Conservation (phyloP, 1,284 basidiomycete species). For the Cryptococcus sp. region DNA sequence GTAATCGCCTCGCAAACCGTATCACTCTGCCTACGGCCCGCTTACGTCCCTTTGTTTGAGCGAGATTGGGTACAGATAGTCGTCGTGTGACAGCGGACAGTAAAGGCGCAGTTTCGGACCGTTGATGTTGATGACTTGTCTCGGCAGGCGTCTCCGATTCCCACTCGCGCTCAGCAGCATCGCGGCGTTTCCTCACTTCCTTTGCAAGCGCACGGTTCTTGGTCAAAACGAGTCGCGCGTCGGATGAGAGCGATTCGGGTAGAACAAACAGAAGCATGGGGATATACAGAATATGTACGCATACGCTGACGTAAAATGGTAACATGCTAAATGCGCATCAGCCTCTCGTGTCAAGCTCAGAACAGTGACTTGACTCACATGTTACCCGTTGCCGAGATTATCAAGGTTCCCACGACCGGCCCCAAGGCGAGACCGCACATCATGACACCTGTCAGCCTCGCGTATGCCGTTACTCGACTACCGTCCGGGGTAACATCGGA, state of each 20-base stretch:
- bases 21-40: constrained; percentile 34
- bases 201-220: constrained; percentile 46
- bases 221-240: constrained; percentile 40
- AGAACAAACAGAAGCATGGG: constrained; percentile 62
- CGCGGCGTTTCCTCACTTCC: constrained; percentile 46
- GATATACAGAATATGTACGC: constrained; percentile 56
- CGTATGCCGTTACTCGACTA: constrained; percentile 76
- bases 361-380: constrained; percentile 47
- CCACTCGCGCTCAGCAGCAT: constrained; percentile 52
- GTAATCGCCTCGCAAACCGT: constrained; percentile 43
- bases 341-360: background rate
- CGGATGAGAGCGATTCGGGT: constrained; percentile 68
- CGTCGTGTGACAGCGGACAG: constrained; percentile 13
- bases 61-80: constrained; percentile 7
- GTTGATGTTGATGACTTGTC: background rate
- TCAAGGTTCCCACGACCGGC: constrained; percentile 68
- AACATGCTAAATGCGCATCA: constrained; percentile 57
- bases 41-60: constrained; percentile 26
- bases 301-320: constrained; percentile 67
- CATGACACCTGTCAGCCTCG: constrained; percentile 62
- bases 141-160: constrained; percentile 36
- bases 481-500: constrained; percentile 83
- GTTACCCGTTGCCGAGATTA: constrained; percentile 64
- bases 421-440: constrained; percentile 70
- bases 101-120: background rate